Evolutionary conservation across 2,329 filamentous ascomycete genomes (phyloP), one percentile per base, ranked within the genome.

Genomic region (Botryotinia convoluta): DNA sequence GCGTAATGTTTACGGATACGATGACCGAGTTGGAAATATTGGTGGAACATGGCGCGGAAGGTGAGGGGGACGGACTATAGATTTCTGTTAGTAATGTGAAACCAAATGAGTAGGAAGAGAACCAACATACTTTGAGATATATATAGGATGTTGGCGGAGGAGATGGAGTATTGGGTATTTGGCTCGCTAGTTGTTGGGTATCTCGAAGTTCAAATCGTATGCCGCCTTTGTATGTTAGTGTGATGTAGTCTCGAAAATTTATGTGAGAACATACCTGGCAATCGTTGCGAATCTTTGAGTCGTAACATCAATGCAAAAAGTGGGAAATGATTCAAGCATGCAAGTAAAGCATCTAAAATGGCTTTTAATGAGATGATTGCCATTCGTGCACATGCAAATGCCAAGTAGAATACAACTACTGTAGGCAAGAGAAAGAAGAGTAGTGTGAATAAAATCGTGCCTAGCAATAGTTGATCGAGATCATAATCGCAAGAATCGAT

Each of bases 401-500:
- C 97, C 74, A 98, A 87, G 80, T 99, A 99, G 81, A 98, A 99
- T 61, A 99, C 96, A 71, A 95, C 90, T 37, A 99, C 94, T 0
- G 96, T 99, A 0, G 96, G 96, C 5, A 99, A 86, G 26, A 99
- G 87, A 82, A 98, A 99, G 84, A 97, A 97, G 1, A 99, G 88
- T 12, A 99, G 86, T 0, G 96, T 98, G 81, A 99, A 99, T 32
- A 99, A 86, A 74, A 99, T 98, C 0, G 96, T 99, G 74, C 96
- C 96, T 12, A 99, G 91, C 10, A 99, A 90, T 6, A 99, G 89
- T 83, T 99, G 97, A 81, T 99, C 96, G 37, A 99, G 88, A 81
- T 98, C 96, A 83, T 99, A 99, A 84, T 98, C 96, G 86, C 96
- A 99, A 64, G 95, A 97, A 82, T 99, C 96, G 79, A 99, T 98